Evolutionary conservation across 306 rosid species (phyloP).

Genomic region (Cucurbita moschata): DNA sequence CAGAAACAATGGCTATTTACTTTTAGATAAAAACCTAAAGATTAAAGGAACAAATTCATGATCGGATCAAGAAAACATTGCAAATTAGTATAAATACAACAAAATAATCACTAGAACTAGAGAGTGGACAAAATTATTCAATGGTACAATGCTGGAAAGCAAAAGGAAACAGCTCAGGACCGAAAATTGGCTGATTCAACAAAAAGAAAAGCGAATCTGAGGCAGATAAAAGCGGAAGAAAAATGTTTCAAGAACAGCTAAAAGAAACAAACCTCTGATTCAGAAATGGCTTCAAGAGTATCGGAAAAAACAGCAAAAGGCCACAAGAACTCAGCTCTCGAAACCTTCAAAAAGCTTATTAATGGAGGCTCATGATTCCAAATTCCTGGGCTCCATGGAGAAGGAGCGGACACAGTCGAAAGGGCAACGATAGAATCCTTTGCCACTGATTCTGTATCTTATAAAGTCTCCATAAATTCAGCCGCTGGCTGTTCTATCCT

Average conservation of each 20-base stretch:
- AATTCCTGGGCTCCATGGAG: too few species aligned
- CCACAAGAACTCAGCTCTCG: neutral
- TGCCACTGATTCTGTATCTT: too few species aligned
- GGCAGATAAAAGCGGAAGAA: neutral
- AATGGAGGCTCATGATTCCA: too few species aligned
- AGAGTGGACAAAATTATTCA: neutral
- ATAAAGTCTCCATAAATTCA: too few species aligned
- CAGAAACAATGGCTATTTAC: neutral
- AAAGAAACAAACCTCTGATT: neutral
- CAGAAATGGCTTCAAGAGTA: neutral
- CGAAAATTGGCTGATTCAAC: too few species aligned
- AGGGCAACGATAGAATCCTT: too few species aligned
- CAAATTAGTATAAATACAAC: neutral
- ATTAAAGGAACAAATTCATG: neutral
- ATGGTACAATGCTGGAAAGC: neutral
- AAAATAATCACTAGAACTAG: neutral
- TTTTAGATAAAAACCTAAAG: neutral
- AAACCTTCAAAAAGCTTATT: neutral
- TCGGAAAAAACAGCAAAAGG: neutral
- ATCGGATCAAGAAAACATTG: neutral
- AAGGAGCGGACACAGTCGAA: too few species aligned
- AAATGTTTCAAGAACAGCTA: too few species aligned
- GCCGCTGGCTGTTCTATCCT: too few species aligned
- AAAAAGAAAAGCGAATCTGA: neutral
- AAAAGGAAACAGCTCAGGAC: neutral